Percentiles rank a stretch among this genome's conserved stretches.
phyloP scores from a whole-genome alignment of 768 basidiomycete genomes.

The Leucosporidium creatinivorum region DNA sequence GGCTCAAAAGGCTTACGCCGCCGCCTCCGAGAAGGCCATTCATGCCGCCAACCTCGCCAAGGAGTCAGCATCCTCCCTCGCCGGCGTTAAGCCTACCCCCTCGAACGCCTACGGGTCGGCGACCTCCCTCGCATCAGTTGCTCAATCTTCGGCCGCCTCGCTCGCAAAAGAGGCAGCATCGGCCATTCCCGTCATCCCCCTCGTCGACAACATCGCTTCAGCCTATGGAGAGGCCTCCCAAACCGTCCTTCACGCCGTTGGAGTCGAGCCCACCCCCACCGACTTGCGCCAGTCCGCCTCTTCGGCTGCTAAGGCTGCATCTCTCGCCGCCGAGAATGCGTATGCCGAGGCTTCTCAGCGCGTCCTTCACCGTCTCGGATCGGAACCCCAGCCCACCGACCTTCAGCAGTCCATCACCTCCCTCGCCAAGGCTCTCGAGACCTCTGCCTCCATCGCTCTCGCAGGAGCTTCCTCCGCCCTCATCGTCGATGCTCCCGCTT shows the following conservation, averaged over 20 bases:
- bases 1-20: conserved; percentile 21
- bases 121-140: conserved; percentile 9
- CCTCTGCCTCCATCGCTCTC: neutral
- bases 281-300: conserved; percentile 12
- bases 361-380: conserved; percentile 5
- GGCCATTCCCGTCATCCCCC: conserved; percentile 19
- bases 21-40: conserved; percentile 18
- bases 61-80: conserved; percentile 16
- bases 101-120: conserved; percentile 19
- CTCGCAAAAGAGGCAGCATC: conserved; percentile 3
- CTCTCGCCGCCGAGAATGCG: conserved; percentile 1
- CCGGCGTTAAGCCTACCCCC: conserved; percentile 17
- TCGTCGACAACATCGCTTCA: neutral
- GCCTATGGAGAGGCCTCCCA: neutral
- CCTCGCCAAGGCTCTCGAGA: neutral
- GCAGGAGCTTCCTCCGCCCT: conserved; percentile 7
- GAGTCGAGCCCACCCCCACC: conserved; percentile 8
- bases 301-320: neutral
- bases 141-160: conserved; percentile 18
- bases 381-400: conserved; percentile 25
- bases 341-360: conserved; percentile 19
- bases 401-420: conserved; percentile 12
- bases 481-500: conserved; percentile 6
- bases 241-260: neutral
- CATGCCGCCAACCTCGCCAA: conserved; percentile 8